Conservation (phyloP, 495 filamentous ascomycete genomes). For the Hapsidospora chrysogenum region DNA sequence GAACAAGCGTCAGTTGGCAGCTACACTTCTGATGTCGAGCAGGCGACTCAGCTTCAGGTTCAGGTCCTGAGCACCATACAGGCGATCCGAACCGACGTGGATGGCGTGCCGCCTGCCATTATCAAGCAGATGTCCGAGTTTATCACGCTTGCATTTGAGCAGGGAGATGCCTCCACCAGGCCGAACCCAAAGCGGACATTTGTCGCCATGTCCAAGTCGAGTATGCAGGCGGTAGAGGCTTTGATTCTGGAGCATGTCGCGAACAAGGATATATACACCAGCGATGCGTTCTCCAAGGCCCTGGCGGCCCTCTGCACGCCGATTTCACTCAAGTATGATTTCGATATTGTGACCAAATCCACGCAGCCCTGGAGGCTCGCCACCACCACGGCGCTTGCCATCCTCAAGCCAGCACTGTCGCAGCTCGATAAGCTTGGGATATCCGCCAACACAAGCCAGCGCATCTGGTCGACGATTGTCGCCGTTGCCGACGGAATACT, state of each 20-base stretch:
- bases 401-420: conserved; percentile 50
- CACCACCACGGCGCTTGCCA: conserved; percentile 46
- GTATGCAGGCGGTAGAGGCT: conserved; percentile 50
- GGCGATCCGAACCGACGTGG: conserved; percentile 49
- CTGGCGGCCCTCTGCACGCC: conserved; percentile 49
- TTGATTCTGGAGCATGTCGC: conserved; percentile 46
- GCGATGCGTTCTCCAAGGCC: conserved; percentile 39
- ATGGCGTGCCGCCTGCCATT: conserved; percentile 48
- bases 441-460: conserved; percentile 21
- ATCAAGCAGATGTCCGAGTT: conserved; percentile 53
- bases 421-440: conserved; percentile 40
- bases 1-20: conserved; percentile 45
- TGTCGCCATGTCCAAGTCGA: conserved; percentile 67
- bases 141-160: conserved; percentile 46
- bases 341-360: conserved; percentile 35
- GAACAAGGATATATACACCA: conserved; percentile 47
- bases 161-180: conserved; percentile 11
- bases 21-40: conserved; percentile 76
- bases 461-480: conserved; percentile 44
- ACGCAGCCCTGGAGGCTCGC: conserved; percentile 63
- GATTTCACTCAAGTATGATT: conserved; percentile 60
- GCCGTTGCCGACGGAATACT: conserved; percentile 42
- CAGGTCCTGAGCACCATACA: conserved; percentile 57
- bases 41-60: conserved; percentile 60
- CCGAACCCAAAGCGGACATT: conserved; percentile 45